Evolutionary conservation across 257 asterid genomes (phyloP), one percentile per base, ranked within the genome.

Genomic region (Capsicum baccatum): DNA sequence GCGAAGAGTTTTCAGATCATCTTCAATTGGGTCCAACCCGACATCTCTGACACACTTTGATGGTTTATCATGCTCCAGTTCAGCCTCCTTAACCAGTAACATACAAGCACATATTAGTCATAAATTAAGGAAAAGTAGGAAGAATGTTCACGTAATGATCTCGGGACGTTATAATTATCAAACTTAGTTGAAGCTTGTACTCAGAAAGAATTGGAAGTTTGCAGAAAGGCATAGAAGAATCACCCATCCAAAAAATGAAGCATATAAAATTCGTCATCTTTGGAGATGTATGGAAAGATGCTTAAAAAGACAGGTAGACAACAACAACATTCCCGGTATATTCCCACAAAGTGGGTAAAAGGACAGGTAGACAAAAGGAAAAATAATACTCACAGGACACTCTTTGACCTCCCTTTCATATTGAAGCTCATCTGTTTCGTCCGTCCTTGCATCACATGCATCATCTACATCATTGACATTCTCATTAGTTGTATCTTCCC

Each of bases 1-100:
- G 5, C 92, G 52, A 73, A 86, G 86, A 87, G 84, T 81, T 86
- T 81, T 93, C 60, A 26, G n/a, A 47, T 90, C 98, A 5, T 90
- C 98, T 84, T 88, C 93, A 2, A 95, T 94, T 60, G 99, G 99
- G 82, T 95, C 98, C 83, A 92, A 87, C n/a, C 97, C 98, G 50
- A 93, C 91, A 85, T 95, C 95, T 89, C 84, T 95, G 37, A 91
- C 93, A 47, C 57, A 60, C 89, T 87, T 94, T 6, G 87, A 83
- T 73, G 91, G 81, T 60, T 80, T 88, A 19, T 85, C 71, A 57
- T 79, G 85, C 86, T 89, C 90, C 48, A 55, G 73, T 71, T 86
- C 93, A 7, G 66, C 83, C 86, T 89, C 89, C 81, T 83, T 84
- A 52, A 33, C 87, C 96, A 92, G 89, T 86, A 67, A 52, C 37